phyloP scores from a whole-genome alignment of 2,329 filamentous ascomycete species.

The Conoideocrella luteorostrata region DNA sequence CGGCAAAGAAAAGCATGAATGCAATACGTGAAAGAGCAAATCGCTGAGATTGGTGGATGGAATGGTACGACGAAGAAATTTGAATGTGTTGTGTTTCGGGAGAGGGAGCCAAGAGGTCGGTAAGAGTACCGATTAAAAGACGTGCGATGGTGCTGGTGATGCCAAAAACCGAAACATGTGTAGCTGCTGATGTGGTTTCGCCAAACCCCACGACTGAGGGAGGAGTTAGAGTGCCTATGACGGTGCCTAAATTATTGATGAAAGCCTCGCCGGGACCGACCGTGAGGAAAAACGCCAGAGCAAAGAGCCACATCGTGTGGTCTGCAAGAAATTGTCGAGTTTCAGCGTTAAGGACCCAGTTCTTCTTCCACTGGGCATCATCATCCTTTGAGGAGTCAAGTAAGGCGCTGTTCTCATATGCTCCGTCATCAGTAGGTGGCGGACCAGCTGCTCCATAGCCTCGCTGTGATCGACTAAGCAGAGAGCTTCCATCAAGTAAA shows the following conservation, averaged over 20 bases:
- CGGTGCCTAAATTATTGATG: constrained; percentile 93
- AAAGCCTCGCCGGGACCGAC: constrained; percentile 95
- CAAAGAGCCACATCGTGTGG: constrained; percentile 92
- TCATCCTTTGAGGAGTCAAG: constrained; percentile 35
- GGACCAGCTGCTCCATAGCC: constrained; percentile 58
- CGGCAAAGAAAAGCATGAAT: constrained; percentile 70
- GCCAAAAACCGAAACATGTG: constrained; percentile 88
- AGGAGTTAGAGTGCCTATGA: constrained; percentile 77
- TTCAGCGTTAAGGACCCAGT: constrained; percentile 85
- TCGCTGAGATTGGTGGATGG: constrained; percentile 18
- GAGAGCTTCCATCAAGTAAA: constrained; percentile 66
- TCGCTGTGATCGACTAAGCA: constrained; percentile 52
- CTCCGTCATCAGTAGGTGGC: no score
- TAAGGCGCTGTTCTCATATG: constrained; percentile 36
- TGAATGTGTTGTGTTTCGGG: constrained; percentile 54
- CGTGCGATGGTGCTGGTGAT: constrained; percentile 86
- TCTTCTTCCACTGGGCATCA: constrained; percentile 65
- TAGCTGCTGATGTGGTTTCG: constrained; percentile 59
- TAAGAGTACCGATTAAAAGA: constrained; percentile 81
- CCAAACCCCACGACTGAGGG: constrained; percentile 39
- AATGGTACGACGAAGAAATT: constrained; percentile 24
- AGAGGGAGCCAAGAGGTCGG: constrained; percentile 73
- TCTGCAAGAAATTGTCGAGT: constrained; percentile 80
- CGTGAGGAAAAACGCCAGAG: constrained; percentile 84
- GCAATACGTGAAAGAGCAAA: constrained; percentile 68